Percentiles rank a stretch among this genome's conserved stretches.
phyloP scores from a whole-genome alignment of 805 yeast genomes.

The Monosporozyma aerobia region DNA sequence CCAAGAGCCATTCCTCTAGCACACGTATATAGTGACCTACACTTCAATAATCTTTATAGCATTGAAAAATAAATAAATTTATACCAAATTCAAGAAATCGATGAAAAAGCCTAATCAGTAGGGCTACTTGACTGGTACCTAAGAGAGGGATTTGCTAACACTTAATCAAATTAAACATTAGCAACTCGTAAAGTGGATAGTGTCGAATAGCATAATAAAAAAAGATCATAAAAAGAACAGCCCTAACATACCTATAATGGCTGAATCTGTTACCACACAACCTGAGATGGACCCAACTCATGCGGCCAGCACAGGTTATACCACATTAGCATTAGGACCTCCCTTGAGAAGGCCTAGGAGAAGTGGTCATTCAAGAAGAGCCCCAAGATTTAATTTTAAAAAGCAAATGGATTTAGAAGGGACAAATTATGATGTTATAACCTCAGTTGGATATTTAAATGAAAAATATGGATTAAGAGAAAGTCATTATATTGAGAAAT shows the following conservation, averaged over 20 bases:
- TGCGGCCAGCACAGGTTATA: too few species aligned
- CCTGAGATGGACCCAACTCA: background rate
- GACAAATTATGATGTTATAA: constrained; percentile 24
- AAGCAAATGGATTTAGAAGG: constrained; percentile 20
- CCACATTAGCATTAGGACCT: background rate
- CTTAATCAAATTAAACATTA: background rate
- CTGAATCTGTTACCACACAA: background rate
- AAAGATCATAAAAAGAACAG: background rate
- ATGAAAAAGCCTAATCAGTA: background rate
- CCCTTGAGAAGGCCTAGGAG: constrained; percentile 5
- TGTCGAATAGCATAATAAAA: background rate
- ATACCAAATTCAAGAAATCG: background rate
- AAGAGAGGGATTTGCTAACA: background rate
- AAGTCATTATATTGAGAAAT: constrained; percentile 22
- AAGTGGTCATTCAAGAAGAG: constrained; percentile 8
- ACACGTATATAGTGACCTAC: background rate
- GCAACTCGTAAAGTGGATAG: background rate
- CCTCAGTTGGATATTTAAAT: constrained; percentile 25
- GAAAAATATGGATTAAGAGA: constrained; percentile 27
- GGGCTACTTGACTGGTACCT: background rate
- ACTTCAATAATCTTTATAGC: background rate
- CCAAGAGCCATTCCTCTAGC: background rate
- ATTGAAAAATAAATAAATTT: background rate
- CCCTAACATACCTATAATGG: background rate
- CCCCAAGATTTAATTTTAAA: constrained; percentile 13